phyloP scores from a whole-genome alignment of 2,329 filamentous ascomycete species.

The Fusarium neocosmosporiellum region DNA sequence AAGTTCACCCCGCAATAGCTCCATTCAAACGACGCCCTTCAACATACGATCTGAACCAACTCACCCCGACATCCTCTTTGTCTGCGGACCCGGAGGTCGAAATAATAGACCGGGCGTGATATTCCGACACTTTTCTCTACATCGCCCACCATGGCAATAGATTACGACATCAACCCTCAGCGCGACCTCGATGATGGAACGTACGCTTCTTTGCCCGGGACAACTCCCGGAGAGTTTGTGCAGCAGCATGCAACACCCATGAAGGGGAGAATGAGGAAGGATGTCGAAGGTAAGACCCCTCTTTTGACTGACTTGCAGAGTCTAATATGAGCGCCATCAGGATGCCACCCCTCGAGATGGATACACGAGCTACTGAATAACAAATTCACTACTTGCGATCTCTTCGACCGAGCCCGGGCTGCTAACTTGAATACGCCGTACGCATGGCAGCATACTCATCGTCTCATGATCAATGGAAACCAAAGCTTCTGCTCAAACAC shows the following conservation, averaged over 20 bases:
- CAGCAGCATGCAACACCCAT: constrained; percentile 47
- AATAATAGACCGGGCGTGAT: background rate
- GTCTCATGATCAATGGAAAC: constrained; percentile 53
- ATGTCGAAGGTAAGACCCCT: constrained; percentile 42
- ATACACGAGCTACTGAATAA: constrained; percentile 55
- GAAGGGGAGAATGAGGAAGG: constrained; percentile 46
- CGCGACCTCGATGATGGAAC: constrained; percentile 42
- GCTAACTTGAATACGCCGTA: constrained; percentile 46
- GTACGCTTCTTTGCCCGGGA: constrained; percentile 50
- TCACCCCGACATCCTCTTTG: background rate
- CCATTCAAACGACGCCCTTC: constrained; percentile 9
- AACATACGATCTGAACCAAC: constrained; percentile 8
- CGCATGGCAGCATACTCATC: constrained; percentile 51
- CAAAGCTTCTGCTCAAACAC: constrained; percentile 48
- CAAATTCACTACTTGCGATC: constrained; percentile 50
- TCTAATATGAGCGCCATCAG: constrained; percentile 37
- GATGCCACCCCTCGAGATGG: constrained; percentile 55
- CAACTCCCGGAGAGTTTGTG: constrained; percentile 43
- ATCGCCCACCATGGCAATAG: constrained; percentile 40
- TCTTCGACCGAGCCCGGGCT: constrained; percentile 49
- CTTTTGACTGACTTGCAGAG: background rate
- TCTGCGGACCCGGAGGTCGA: background rate
- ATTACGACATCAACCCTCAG: constrained; percentile 44
- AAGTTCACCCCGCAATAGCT: constrained; percentile 30
- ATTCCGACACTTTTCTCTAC: background rate